Evolutionary conservation across 1,284 basidiomycete genomes (phyloP), one percentile per base, ranked within the genome.

Genomic region (Kalmanozyma brasiliensis): DNA sequence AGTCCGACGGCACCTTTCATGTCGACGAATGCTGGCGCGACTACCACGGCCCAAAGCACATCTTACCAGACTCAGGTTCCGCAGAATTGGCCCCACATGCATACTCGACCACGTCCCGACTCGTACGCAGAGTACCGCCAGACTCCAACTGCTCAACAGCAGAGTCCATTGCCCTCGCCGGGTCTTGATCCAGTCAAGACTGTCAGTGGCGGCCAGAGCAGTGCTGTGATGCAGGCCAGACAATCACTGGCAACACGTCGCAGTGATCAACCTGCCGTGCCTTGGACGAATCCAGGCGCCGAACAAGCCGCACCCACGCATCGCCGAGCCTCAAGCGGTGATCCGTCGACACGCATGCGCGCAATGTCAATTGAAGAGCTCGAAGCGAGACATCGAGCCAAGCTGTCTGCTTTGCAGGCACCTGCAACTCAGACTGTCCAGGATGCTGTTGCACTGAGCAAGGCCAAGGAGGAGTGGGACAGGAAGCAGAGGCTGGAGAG

Each of bases 351-450:
- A 11, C 59, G 49, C 2, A 36, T 45, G 41, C 59, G 52, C 13
- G 53, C 61, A 43, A 65, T 73, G 66, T 66, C 71, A 11, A 56
- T 73, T 19, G 66, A 61, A n/a, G 71, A 69, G 51, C 58, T 73
- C 37, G 58, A 70, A 30, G 61, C 65, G 16, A 48, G 66, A 7
- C 71, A 73, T 22, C 65, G 66, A 14, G 59, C 69, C 35, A 68
- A 72, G 41, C 46, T 72, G 35, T 49, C 63, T n/a, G 72, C 72
- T 26, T 17, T 74, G 36, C 72, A 74, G 36, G 53, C 53, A 11
- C 72, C 72, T 2, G 62, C 63, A 7, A 71, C 55, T 1, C 56
- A 58, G 34, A 66, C 59, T 19, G 66, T 75, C 13, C 47, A 63
- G 11, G 73, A 75, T 17, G 65, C 60, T 5, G 69, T 61, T 22